A percentile compares a stretch with the other conserved stretches of the same genome.
Evolutionary conservation across 73 alveolate genomes (phyloP).

Genomic region (Durusdinium trenchii): DNA sequence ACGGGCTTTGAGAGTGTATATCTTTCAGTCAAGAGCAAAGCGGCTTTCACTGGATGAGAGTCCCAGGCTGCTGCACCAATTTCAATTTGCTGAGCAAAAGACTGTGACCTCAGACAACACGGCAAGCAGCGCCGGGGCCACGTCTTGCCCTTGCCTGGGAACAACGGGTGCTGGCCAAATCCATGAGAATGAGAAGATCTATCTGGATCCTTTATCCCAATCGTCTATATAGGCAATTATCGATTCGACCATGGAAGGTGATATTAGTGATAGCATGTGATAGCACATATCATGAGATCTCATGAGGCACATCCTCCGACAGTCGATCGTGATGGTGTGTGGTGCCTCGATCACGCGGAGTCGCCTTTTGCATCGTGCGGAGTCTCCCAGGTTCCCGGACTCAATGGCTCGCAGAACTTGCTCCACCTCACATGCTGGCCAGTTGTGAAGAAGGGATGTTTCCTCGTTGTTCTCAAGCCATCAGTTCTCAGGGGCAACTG

Average conservation of each 20-base stretch:
- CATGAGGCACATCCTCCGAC: not conserved
- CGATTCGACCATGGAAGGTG: not conserved
- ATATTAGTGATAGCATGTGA: not conserved
- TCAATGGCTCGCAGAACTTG: constrained; percentile 21
- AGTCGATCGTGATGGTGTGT: not conserved
- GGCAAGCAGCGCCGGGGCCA: not conserved
- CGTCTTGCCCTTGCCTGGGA: constrained; percentile 40
- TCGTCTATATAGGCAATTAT: not conserved
- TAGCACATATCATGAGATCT: not conserved
- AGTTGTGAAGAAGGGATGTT: too few species aligned
- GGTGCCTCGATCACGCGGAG: not conserved
- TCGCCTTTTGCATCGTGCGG: not conserved
- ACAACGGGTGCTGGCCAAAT: not conserved
- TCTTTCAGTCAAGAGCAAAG: too few species aligned
- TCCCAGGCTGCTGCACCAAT: too few species aligned
- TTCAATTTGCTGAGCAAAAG: not conserved
- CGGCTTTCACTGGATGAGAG: too few species aligned
- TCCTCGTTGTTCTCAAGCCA: not conserved
- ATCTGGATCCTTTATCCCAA: not conserved
- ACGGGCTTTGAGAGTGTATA: not conserved
- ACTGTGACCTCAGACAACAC: constrained; percentile 13
- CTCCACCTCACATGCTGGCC: constrained; percentile 33
- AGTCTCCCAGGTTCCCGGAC: not conserved
- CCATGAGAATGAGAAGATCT: not conserved
- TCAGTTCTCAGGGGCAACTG: too few species aligned